phyloP scores from a whole-genome alignment of 1,284 basidiomycete genomes.

The Hortiboletus rubellus region DNA sequence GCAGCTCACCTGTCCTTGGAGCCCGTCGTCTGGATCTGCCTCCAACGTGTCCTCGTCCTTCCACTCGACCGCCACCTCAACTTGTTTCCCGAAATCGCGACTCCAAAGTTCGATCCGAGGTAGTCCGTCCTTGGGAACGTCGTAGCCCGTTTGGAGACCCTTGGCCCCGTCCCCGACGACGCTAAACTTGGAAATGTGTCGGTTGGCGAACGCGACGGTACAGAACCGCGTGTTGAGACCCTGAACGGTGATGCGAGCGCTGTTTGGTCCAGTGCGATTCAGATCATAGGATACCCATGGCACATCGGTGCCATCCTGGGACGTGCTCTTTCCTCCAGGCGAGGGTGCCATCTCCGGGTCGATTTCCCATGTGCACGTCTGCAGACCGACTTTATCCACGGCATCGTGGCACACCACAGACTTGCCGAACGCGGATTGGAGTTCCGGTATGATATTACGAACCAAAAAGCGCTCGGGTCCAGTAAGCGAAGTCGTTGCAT shows the following conservation, averaged over 20 bases:
- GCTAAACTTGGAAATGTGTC: constrained; percentile 44
- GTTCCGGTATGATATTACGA: constrained; percentile 43
- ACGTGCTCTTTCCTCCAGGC: constrained; percentile 24
- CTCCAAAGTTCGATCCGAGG: constrained; percentile 62
- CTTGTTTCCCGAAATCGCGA: constrained; percentile 62
- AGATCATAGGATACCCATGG: constrained; percentile 38
- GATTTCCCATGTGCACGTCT: constrained; percentile 43
- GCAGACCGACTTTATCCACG: constrained; percentile 25
- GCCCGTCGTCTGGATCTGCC: constrained; percentile 26
- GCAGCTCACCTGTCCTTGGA: constrained; percentile 58
- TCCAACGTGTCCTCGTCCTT: background rate
- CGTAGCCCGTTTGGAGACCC: constrained; percentile 48
- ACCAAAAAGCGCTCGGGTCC: constrained; percentile 49
- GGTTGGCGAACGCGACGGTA: constrained; percentile 56
- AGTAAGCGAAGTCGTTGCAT: constrained; percentile 43
- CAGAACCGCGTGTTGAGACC: constrained; percentile 67
- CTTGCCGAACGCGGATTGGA: constrained; percentile 53
- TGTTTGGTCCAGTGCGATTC: constrained; percentile 40
- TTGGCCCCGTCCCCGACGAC: constrained; percentile 37
- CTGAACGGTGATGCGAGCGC: constrained; percentile 47
- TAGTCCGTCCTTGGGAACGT: constrained; percentile 42
- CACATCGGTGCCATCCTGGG: background rate
- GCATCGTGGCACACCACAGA: constrained; percentile 21
- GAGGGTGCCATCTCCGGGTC: constrained; percentile 33
- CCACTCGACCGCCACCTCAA: constrained; percentile 56